Base-by-base conservation (phyloP, 2,329 filamentous ascomycete genomes). In the Trichoderma sp. region DNA sequence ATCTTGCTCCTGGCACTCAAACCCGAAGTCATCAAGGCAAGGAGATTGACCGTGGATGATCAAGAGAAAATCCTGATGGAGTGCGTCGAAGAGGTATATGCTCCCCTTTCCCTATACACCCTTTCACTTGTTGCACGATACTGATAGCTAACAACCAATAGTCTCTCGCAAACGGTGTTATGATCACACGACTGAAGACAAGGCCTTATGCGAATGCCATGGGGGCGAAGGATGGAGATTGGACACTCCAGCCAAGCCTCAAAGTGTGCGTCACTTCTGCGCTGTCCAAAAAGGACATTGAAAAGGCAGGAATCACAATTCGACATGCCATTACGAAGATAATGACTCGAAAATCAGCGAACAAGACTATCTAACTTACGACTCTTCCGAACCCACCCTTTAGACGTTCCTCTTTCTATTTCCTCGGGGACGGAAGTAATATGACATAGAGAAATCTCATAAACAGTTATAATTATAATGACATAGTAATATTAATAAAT, bases 251-350 rank as follows among this genome's bases (percentile, higher is more conserved):
- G 76, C 93, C 96, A 11, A 93, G 94, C 0, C 86, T 99, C 73
- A 98, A 98, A 83, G 89, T 98, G 13, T 98, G 95, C 79, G 86
- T 98, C 68, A 97, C 95, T 0, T 93, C 89, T 6, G 96, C 93
- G 1, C 84, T 99, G 73, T 92, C 93, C 28, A 97, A 93, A 85
- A 98, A 97, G 84, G 96, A 99, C 81, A 92, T 95, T 69, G 97
- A 99, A 84, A 97, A 97, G 85, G 94, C 96, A 0, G 96, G 95
- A 15, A 90, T 91, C 8, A 91, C 89, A 11, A 95, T 99, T 75
- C 88, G 95, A 73, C 95, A 98, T 82, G 95, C 96, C 15, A 93
- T 98, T 75, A 97, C 95, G 66, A 98, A 97, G 84, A 90, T 98
- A 73, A 90, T 99, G 87, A 89, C 88, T 23, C 85, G 88, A 73